Percentiles rank a stretch among this genome's conserved stretches.
Evolutionary conservation across 495 filamentous ascomycete genomes (phyloP).

Genomic region (Aspergillus asperescens): DNA sequence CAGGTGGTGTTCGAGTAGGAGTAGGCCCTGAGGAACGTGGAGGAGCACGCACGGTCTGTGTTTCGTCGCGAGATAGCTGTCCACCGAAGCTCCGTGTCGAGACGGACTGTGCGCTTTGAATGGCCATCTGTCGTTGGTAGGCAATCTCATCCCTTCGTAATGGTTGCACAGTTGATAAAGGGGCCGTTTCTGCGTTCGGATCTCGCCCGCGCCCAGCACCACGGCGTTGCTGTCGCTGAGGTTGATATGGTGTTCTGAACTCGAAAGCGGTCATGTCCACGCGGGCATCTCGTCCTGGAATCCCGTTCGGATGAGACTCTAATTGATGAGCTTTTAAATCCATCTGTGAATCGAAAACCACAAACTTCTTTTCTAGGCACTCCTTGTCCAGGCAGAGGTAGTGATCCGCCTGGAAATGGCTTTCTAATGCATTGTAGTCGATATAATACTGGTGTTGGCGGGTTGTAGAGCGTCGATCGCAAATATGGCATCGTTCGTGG

Average conservation of each 20-base stretch:
- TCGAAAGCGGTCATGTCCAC: constrained; percentile 88
- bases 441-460: constrained; percentile 81
- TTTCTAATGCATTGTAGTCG: constrained; percentile 76
- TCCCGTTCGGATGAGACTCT: constrained; percentile 65
- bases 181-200: constrained; percentile 73
- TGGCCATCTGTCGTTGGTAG: constrained; percentile 87
- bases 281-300: constrained; percentile 76
- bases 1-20: constrained; percentile 37
- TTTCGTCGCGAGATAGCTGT: constrained; percentile 57
- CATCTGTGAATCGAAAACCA: constrained; percentile 93
- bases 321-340: constrained; percentile 87
- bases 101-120: constrained; percentile 77
- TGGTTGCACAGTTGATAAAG: constrained; percentile 73
- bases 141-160: constrained; percentile 83
- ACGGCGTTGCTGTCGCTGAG: constrained; percentile 54
- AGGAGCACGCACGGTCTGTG: constrained; percentile 41
- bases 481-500: constrained; percentile 93
- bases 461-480: constrained; percentile 66
- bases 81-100: constrained; percentile 77
- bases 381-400: constrained; percentile 79
- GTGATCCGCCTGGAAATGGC: constrained; percentile 83
- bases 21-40: constrained; percentile 36
- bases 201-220: constrained; percentile 63
- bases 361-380: constrained; percentile 93
- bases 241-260: constrained; percentile 66